Evolutionary conservation across 208 protist species (phyloP), one percentile per base, ranked within the genome.

Genomic region (Wallacemonas sp.): DNA sequence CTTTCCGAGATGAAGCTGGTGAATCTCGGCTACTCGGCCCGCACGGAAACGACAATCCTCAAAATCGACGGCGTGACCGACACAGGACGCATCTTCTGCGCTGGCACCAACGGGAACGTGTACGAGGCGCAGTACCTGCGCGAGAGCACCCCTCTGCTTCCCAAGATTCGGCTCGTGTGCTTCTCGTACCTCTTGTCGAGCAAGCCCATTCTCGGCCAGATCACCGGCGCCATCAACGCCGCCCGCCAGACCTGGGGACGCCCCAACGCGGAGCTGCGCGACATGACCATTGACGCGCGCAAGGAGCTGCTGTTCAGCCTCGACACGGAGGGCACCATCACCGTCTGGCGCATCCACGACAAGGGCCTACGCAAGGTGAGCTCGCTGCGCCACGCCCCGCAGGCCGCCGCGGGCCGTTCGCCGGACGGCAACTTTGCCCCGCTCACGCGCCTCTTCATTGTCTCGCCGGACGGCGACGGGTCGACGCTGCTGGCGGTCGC

Each of bases 111-210:
- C 70, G 89, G 88, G 10, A 76, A 81, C 68, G 67, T 94, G 42
- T 93, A 93, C 68, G 91, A 97, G 68, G 23, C 94, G 36, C 77
- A 70, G 41, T 97, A 94, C 70, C 64, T 67, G 29, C 81, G 82
- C 29, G 91, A 90, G 46, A 85, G 74, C 64, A 88, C 87, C 2
- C 77, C 80, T 0, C 48, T 93, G 14, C 59, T 84, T 1, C 84
- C 84, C 12, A 86, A 82, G 61, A 84, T 94, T 36, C 80, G 85
- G n/a, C 65, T 94, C 28, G 75, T 97, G 61, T 84, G 79, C 57
- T 84, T 79, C 73, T 84, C 78, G 29, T 70, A 84, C 31, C 33
- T 77, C 33, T 80, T 87, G 57, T 77, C 76, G 22, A 70, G 68
- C 52, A 57, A 72, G 18, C 86, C 88, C 7, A 67, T 97, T 46